Conservation (phyloP, 1,284 basidiomycete species). For the Ustilago trichophora region DNA sequence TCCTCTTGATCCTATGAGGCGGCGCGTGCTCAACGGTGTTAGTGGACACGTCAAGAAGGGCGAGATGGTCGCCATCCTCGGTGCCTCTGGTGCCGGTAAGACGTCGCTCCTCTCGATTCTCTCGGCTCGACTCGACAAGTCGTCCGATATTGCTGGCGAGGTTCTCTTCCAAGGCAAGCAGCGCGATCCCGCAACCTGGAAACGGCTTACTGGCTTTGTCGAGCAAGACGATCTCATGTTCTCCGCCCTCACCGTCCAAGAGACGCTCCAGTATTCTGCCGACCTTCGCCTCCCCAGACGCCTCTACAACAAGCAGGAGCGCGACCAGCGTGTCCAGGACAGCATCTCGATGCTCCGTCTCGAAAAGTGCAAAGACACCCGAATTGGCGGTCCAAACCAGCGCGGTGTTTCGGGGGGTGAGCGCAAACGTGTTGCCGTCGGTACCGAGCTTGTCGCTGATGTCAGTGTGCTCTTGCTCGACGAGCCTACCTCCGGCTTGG, state of each 20-base stretch:
- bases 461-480: conserved; percentile 50
- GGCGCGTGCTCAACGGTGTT: conserved; percentile 44
- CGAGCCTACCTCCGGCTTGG: conserved; percentile 52
- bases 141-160: conserved; percentile 42
- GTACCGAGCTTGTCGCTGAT: conserved; percentile 42
- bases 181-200: conserved; percentile 53
- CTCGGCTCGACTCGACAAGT: conserved; percentile 42
- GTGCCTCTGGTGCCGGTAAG: conserved; percentile 55
- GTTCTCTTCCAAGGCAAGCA: conserved; percentile 39
- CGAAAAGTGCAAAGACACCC: conserved; percentile 44
- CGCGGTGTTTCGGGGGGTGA: conserved; percentile 57
- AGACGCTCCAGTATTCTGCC: conserved; percentile 52
- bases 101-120: conserved; percentile 56
- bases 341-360: conserved; percentile 50
- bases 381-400: conserved; percentile 41
- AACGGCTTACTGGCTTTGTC: conserved; percentile 52
- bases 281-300: conserved; percentile 41
- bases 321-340: conserved; percentile 45
- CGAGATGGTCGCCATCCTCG: conserved; percentile 52
- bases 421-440: conserved; percentile 48
- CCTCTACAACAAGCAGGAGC: conserved; percentile 35
- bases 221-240: conserved; percentile 58
- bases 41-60: conserved; percentile 46
- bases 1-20: conserved; percentile 30
- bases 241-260: conserved; percentile 46